A percentile compares a stretch with the other conserved stretches of the same genome.
These are phyloP conservation scores for Microbotryum saponariae DNA, from an alignment of 1,284 basidiomycete genomes.

Conservation along the genomic window DNA sequence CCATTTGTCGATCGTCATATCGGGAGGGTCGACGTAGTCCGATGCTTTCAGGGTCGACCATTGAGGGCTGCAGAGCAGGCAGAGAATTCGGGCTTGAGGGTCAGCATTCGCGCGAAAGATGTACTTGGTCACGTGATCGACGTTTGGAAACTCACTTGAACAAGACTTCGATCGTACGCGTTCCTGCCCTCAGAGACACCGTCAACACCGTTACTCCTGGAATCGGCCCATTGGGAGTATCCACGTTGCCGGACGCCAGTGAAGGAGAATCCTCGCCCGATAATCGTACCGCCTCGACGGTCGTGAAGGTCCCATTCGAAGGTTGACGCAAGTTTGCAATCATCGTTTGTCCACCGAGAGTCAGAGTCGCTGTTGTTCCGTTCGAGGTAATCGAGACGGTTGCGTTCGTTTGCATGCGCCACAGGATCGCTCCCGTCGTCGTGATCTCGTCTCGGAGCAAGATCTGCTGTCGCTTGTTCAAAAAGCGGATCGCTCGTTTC, in stretches of 20 bases:
- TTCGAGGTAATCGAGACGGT: slow-evolving; percentile 43
- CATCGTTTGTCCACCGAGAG: slow-evolving; percentile 54
- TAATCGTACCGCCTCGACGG: slow-evolving; percentile 47
- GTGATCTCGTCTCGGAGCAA: slow-evolving; percentile 50
- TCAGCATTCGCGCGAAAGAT: slow-evolving; percentile 23
- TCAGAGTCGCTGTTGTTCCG: slow-evolving; percentile 55
- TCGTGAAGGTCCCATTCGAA: slow-evolving; percentile 39
- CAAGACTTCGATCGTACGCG: slow-evolving; percentile 48
- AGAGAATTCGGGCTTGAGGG: slow-evolving; percentile 41
- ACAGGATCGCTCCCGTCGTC: slow-evolving; percentile 18
- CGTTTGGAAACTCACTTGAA: slow-evolving; percentile 39
- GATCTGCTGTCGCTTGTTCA: slow-evolving; percentile 85
- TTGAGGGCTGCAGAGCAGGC: slow-evolving; percentile 80
- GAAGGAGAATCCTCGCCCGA: slow-evolving; percentile 38
- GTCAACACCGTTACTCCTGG: slow-evolving; percentile 68
- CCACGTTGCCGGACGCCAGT: slow-evolving; percentile 36
- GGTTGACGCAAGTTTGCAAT: slow-evolving; percentile 43
- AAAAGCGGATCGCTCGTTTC: slow-evolving; percentile 74
- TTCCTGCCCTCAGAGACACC: slow-evolving; percentile 61
- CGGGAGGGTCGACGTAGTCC: slow-evolving; percentile 57
- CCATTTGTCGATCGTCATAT: slow-evolving; percentile 61
- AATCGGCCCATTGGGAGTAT: slow-evolving; percentile 56
- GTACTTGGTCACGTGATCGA: not conserved
- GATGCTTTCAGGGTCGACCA: slow-evolving; percentile 56
- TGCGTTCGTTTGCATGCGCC: slow-evolving; percentile 91